Evolutionary conservation across 306 rosid species (phyloP).

Genomic region (Vigna nakashimae): DNA sequence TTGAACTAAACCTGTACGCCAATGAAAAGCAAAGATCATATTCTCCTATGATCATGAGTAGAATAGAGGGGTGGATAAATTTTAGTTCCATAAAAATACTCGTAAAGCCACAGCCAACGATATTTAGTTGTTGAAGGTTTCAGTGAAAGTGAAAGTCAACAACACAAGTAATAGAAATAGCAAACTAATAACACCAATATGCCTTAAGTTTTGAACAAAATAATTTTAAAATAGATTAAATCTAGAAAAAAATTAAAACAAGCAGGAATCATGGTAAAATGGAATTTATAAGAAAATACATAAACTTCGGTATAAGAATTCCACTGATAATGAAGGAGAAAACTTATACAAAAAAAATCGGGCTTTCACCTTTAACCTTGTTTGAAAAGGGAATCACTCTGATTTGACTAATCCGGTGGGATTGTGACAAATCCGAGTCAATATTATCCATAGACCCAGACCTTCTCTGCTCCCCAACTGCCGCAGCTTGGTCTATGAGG

Average conservation of each 20-base stretch:
- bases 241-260: conserved; percentile 5
- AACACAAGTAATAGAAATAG: conserved; percentile 24
- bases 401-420: conserved; percentile 53
- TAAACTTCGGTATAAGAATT: conserved; percentile 11
- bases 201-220: conserved; percentile 8
- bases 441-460: conserved; percentile 53
- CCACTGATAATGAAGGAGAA: conserved; percentile 18
- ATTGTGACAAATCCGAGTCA: conserved; percentile 53
- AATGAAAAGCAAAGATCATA: background rate
- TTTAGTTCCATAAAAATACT: conserved; percentile 36
- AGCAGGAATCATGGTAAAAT: conserved; percentile 15
- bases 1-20: background rate
- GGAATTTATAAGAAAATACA: background rate
- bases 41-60: background rate
- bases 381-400: conserved; percentile 45
- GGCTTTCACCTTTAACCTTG: conserved; percentile 60
- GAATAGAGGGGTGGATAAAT: background rate
- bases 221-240: conserved; percentile 16
- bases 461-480: conserved; percentile 61
- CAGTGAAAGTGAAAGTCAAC: conserved; percentile 24
- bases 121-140: conserved; percentile 12
- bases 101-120: conserved; percentile 2
- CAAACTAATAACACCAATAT: conserved; percentile 21
- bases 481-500: conserved; percentile 59
- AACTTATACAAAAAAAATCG: conserved; percentile 4